These are phyloP conservation scores for Coelastrella sp. DNA, from an alignment of 139 green algal species.

Conservation along the genomic window DNA sequence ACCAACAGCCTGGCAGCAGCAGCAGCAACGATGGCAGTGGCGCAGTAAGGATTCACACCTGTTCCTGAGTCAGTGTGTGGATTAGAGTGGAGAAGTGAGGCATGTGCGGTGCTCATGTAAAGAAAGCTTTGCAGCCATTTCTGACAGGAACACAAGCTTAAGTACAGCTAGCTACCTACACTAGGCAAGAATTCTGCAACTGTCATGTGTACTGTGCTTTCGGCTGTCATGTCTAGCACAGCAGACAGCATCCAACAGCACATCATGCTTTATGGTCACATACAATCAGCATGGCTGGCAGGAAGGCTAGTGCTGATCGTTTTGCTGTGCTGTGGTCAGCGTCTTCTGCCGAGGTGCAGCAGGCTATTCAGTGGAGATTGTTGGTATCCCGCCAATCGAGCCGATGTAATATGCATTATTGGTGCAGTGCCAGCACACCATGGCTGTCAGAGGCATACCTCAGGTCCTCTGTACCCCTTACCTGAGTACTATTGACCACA, in stretches of 20 bases:
- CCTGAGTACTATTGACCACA: slow-evolving; percentile 24
- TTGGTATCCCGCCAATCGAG: not conserved
- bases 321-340: no score
- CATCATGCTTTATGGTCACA: not conserved
- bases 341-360: not conserved
- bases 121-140: no score
- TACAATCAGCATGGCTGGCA: not conserved
- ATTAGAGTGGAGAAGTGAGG: no score
- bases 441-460: not conserved
- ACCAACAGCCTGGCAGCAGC: slow-evolving; percentile 9
- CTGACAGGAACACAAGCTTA: no score
- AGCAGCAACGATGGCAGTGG: not conserved
- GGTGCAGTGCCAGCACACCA: not conserved
- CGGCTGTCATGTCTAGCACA: no score
- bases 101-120: no score
- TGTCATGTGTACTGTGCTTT: no score
- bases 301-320: no score
- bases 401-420: not conserved
- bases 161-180: no score
- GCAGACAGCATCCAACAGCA: no score
- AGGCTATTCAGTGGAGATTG: not conserved
- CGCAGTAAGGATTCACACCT: not conserved
- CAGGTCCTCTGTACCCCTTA: not conserved
- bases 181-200: no score
- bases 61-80: not conserved